phyloP scores from a whole-genome alignment of 129 eudicot genomes.

The Flaveria trinervia region DNA sequence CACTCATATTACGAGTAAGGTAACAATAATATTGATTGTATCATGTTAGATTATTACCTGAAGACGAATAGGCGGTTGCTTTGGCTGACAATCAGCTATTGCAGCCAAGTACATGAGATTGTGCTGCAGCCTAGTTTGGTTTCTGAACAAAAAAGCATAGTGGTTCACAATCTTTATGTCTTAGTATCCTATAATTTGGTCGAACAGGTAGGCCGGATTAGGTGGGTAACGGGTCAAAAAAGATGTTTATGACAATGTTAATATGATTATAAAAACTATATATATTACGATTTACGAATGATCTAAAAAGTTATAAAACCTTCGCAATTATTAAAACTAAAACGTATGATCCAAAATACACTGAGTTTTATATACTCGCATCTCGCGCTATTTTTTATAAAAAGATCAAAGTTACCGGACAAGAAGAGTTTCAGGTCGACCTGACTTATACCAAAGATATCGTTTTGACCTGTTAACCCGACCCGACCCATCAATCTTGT shows the following conservation, averaged over 20 bases:
- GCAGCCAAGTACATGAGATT: conserved; percentile 69
- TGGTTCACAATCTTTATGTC: conserved; percentile 5
- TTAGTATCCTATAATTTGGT: background rate
- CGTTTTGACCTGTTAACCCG: background rate
- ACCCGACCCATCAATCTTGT: background rate
- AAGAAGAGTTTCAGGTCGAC: background rate
- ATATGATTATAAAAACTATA: background rate
- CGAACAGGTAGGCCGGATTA: background rate
- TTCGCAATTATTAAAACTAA: background rate
- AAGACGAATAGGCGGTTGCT: conserved; percentile 42
- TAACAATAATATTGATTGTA: background rate
- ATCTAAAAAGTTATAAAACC: background rate
- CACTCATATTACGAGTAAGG: background rate
- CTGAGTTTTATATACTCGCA: too few relatives aligned
- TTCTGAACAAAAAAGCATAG: conserved; percentile 26
- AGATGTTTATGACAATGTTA: background rate
- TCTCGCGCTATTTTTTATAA: background rate
- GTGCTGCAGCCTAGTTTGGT: conserved; percentile 57
- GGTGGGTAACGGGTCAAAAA: conserved; percentile 10
- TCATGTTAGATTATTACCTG: conserved; percentile 34
- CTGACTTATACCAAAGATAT: background rate
- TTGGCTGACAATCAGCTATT: conserved; percentile 60
- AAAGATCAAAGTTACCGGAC: background rate
- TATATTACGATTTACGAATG: too few relatives aligned
- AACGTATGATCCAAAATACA: too few relatives aligned